Conservation (phyloP, 768 basidiomycete species). For the Sarcodon aspratus region DNA sequence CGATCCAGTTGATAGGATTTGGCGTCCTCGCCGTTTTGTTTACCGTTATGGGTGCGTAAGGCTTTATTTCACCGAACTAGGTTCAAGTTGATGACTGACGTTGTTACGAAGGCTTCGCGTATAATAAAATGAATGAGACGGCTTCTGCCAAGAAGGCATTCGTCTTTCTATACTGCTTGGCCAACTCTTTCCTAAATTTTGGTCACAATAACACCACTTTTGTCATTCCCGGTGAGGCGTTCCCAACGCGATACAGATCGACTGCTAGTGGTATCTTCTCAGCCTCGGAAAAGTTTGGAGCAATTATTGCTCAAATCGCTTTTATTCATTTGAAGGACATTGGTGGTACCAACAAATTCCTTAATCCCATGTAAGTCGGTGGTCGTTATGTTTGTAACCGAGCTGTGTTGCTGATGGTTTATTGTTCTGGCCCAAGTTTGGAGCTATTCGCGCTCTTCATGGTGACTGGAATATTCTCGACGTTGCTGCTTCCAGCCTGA, state of each 20-base stretch:
- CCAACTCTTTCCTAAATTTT: conserved; percentile 87
- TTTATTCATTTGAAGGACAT: conserved; percentile 62
- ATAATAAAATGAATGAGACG: conserved; percentile 40
- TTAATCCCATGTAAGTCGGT: conserved; percentile 53
- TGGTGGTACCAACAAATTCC: conserved; percentile 49
- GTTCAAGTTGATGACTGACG: no score
- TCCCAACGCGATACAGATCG: conserved; percentile 84
- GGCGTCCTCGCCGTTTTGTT: conserved; percentile 52
- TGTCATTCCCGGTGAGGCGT: conserved; percentile 69
- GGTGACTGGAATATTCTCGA: conserved; percentile 77
- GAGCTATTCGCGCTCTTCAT: conserved; percentile 82
- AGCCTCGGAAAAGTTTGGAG: conserved; percentile 75
- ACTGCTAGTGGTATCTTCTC: conserved; percentile 81
- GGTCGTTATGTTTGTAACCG: conserved; percentile 1
- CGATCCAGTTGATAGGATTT: conserved; percentile 77
- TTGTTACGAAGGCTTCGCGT: conserved; percentile 71
- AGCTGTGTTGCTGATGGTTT: not conserved
- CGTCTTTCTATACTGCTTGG: conserved; percentile 77
- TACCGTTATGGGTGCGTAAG: conserved; percentile 53
- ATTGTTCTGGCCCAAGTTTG: conserved; percentile 26
- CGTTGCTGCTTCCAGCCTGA: conserved; percentile 63
- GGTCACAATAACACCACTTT: conserved; percentile 78
- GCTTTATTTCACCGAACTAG: no score
- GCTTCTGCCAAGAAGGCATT: conserved; percentile 40
- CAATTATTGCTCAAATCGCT: conserved; percentile 71